Base-by-base conservation (phyloP, 371 early-diverging fungal species). In the Chytridium lagenaria region DNA sequence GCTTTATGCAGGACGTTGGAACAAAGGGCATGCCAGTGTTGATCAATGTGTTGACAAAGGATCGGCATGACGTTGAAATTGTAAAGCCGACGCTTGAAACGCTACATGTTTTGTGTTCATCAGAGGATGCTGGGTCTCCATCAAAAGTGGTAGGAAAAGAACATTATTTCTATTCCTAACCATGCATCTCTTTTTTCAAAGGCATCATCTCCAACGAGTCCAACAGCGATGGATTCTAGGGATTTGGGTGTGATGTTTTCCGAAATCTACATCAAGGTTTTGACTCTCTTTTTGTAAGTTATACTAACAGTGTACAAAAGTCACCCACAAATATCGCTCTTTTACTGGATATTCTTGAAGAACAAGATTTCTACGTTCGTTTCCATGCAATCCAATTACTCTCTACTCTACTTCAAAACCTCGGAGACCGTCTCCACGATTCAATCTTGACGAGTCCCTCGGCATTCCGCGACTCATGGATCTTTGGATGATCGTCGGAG, bases 381-480 rank as follows among this genome's bases (percentile, higher is more conserved):
- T 97, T 91, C 84, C 90, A 92, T 63, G 86, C 94, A 19, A 89
- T 97, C 49, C 92, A 95, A 78, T 85, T 97, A 22, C 84, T 98
- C 12, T 83, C 91, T 0, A 90, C 91, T 0, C 83, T 98, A 7
- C 79, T 91, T 28, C 70, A 83, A n/a, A 90, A 89, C 76, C 79
- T 88, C 50, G 83, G 89, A 30, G 83, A 86, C 39, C 86, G 89
- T 26, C 83, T 98, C 30, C 95, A 96, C 81, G 92, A 92, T 26
- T 90, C 92, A 69, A 89, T 97, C 30, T 84, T 98, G 76, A 92
- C 92, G 3, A 89, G 90, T 40, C 97, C 0, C 88, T 92, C 81
- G 96, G 97, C 23, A 91, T 98, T 66, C 92, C 95, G 16, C 30
- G 94, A 39, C 88, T 98, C 49, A 94, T 97, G 63, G 98, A 97